A percentile compares a stretch with the other conserved stretches of the same genome.
phyloP scores from a whole-genome alignment of 768 basidiomycete species.

The Glaciozyma martinii region DNA sequence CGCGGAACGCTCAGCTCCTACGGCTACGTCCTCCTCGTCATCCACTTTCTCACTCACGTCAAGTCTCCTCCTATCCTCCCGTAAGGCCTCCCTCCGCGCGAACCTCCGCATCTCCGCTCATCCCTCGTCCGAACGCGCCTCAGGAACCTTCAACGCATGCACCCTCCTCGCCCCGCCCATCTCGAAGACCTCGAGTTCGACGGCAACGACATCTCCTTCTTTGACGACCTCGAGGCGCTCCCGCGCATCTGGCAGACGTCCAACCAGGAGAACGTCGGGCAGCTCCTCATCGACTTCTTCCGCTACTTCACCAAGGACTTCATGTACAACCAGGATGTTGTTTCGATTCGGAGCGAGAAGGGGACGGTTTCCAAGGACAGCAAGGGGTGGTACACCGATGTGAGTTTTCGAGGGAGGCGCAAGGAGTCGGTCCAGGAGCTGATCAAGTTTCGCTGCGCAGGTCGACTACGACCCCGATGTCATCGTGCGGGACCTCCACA shows the following conservation, averaged over 20 bases:
- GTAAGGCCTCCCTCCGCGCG: conserved; percentile 10
- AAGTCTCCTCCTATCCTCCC: conserved; percentile 94
- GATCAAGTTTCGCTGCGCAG: conserved; percentile 15
- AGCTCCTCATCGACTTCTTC: conserved; percentile 97
- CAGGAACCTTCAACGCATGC: conserved; percentile 30
- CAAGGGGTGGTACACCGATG: conserved; percentile 93
- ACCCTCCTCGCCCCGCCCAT: conserved; percentile 32
- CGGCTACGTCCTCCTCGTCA: conserved; percentile 93
- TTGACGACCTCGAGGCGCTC: conserved; percentile 89
- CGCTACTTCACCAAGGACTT: conserved; percentile 92
- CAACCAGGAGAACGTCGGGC: conserved; percentile 84
- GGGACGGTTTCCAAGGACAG: conserved; percentile 80
- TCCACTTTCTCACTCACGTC: conserved; percentile 95
- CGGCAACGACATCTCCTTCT: conserved; percentile 61
- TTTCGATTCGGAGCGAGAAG: conserved; percentile 63
- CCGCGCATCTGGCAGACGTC: conserved; percentile 88
- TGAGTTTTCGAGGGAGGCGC: conserved; percentile 41
- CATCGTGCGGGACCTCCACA: conserved; percentile 65
- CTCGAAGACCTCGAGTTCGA: conserved; percentile 73
- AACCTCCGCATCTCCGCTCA: background rate
- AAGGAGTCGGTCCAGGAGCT: conserved; percentile 2
- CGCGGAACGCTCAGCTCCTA: conserved; percentile 93
- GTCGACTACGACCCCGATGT: conserved; percentile 27
- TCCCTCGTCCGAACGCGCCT: background rate
- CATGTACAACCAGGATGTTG: conserved; percentile 78